These are phyloP conservation scores for Coemansia nantahalensis DNA, from an alignment of 192 early-diverging fungal species.

Conservation along the genomic window DNA sequence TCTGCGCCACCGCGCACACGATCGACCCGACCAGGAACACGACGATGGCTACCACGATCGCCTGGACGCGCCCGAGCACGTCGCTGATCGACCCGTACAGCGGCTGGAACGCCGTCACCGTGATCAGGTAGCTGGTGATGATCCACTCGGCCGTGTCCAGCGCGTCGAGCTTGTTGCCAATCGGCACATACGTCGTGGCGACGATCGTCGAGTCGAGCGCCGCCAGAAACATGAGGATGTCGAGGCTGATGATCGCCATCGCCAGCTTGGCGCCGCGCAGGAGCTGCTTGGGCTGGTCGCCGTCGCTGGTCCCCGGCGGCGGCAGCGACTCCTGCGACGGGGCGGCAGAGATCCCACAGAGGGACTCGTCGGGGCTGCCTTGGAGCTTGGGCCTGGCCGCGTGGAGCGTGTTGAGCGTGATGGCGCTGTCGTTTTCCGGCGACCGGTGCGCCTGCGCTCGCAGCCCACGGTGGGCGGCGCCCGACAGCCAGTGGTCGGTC, in stretches of 20 bases:
- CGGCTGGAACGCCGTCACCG: slow-evolving; percentile 67
- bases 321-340: no score
- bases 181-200: slow-evolving; percentile 66
- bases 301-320: no score
- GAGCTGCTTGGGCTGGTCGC: slow-evolving; percentile 25
- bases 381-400: no score
- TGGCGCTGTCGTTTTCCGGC: no score
- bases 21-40: slow-evolving; percentile 49
- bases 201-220: slow-evolving; percentile 67
- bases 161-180: slow-evolving; percentile 67
- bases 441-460: no score
- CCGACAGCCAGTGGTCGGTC: no score
- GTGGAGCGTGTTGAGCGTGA: no score
- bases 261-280: slow-evolving; percentile 25
- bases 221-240: slow-evolving; percentile 34
- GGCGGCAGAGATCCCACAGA: no score
- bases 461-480: no score
- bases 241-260: slow-evolving; percentile 32
- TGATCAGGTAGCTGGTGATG: slow-evolving; percentile 68
- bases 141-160: slow-evolving; percentile 77
- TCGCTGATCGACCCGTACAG: slow-evolving; percentile 80
- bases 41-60: slow-evolving; percentile 28
- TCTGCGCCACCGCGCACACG: slow-evolving; percentile 33
- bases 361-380: no score
- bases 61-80: slow-evolving; percentile 56